Evolutionary conservation across 2,329 filamentous ascomycete species (phyloP).

Genomic region (Cercospora sojina): DNA sequence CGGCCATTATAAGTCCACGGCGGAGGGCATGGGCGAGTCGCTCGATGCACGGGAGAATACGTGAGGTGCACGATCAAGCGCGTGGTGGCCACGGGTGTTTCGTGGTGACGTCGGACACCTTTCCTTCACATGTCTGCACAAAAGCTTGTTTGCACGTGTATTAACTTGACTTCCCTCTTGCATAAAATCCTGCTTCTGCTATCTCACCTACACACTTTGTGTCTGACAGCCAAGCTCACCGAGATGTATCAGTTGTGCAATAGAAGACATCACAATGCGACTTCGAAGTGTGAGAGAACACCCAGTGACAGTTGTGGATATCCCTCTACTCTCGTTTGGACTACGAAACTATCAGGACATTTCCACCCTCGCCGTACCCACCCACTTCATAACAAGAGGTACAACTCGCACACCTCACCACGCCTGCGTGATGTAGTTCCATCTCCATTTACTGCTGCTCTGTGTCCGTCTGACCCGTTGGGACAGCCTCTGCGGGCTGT

Average conservation of each 20-base stretch:
- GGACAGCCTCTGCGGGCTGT: background rate
- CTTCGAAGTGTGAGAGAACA: background rate
- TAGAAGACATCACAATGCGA: background rate
- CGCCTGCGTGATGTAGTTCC: background rate
- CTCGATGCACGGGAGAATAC: background rate
- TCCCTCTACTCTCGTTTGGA: background rate
- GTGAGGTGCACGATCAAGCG: background rate
- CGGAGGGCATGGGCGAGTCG: background rate
- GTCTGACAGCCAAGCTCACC: too few relatives aligned
- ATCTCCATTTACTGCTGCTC: background rate
- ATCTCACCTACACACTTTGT: too few relatives aligned
- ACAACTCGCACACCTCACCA: background rate
- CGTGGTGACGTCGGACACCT: background rate
- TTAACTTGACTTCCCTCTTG: background rate
- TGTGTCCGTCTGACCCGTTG: background rate
- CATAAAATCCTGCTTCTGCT: background rate
- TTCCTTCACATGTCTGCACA: background rate
- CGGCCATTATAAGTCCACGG: slow-evolving; percentile 14
- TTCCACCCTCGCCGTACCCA: background rate
- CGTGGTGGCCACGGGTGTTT: background rate
- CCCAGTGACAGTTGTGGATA: background rate
- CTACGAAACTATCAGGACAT: background rate
- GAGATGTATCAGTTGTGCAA: background rate
- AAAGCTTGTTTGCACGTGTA: background rate
- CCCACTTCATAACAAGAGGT: background rate